A percentile compares a stretch with the other conserved stretches of the same genome.
phyloP scores from a whole-genome alignment of 2,329 filamentous ascomycete species.

The Hypoxylon sp. region DNA sequence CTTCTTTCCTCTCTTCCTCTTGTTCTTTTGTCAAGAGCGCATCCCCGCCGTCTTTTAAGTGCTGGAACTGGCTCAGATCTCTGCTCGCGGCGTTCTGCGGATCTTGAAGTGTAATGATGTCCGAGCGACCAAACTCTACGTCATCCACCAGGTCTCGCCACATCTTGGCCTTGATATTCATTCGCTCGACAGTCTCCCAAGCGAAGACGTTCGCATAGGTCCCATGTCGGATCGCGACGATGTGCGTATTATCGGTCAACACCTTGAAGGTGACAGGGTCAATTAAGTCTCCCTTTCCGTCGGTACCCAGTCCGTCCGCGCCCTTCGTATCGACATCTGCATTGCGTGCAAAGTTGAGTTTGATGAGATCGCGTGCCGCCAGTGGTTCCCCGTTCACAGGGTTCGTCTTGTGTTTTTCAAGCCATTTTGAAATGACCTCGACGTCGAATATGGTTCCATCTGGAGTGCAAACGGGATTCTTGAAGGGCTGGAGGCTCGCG shows the following conservation, averaged over 20 bases:
- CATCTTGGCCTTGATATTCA: conserved; percentile 97
- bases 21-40: conserved; percentile 77
- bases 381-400: conserved; percentile 86
- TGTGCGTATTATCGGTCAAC: conserved; percentile 97
- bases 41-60: conserved; percentile 83
- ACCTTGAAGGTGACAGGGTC: conserved; percentile 98
- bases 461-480: conserved; percentile 90
- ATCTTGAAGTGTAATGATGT: conserved; percentile 96
- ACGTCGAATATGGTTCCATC: conserved; percentile 94
- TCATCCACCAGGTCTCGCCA: conserved; percentile 94
- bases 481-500: conserved; percentile 93
- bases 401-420: conserved; percentile 93
- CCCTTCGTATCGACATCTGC: conserved; percentile 71
- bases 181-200: conserved; percentile 92
- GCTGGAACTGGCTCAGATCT: conserved; percentile 89
- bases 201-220: conserved; percentile 95
- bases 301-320: conserved; percentile 58
- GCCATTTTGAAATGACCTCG: conserved; percentile 93
- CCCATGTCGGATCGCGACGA: conserved; percentile 84
- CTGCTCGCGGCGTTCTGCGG: conserved; percentile 88
- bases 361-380: conserved; percentile 85
- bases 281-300: conserved; percentile 81
- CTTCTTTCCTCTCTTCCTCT: conserved; percentile 72
- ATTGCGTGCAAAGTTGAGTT: conserved; percentile 92
- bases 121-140: conserved; percentile 84